Evolutionary conservation across 169 alveolate species (phyloP), one percentile per base, ranked within the genome.

Genomic region (Plasmodium reichenowi): DNA sequence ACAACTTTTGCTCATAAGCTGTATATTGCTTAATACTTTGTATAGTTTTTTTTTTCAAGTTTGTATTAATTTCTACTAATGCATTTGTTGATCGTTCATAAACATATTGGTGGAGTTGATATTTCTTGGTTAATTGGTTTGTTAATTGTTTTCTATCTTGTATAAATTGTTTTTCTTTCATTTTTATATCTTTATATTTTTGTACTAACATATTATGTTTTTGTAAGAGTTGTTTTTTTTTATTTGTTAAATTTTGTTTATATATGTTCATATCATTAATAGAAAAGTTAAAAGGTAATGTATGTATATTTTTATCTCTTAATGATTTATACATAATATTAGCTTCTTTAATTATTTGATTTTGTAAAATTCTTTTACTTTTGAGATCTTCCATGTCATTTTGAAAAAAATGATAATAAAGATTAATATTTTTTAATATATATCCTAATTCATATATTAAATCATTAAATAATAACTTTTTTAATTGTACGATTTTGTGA

Each of bases 221-320:
- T 12, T 83, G 74, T 24, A 83, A 20, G 22, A 83, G 50, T 32
- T 83, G 64, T 50, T 56, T 67, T 50, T 83, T 83, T 62, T 68
- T 83, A 45, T 58, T 47, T 20, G 5, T 50, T 60, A 83, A 38
- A 24, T 83, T 43, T 15, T 70, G n/a, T 56, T 83, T 85, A 20
- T 83, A 83, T 17, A 56, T 2, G 24, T 83, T 83, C 86, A 83
- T 83, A 83, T 83, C 91, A 15, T 83, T 70, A 67, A 68, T 83
- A 10, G 74, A n/a, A 83, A 83, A 83, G 8, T 83, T 64, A 10
- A 83, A 83, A 22, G 91, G 91, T 7, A 83, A 70, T 4, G 83
- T 68, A 20, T 83, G 83, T 7, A 83, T 59, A 56, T 56, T 83
- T 62, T 83, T 83, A 6, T 58, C 75, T 50, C 71, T 70, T 52